A percentile compares a stretch with the other conserved stretches of the same genome.
These are phyloP conservation scores for Xylariaceae sp. DNA, from an alignment of 2,329 filamentous ascomycete genomes.

Conservation along the genomic window DNA sequence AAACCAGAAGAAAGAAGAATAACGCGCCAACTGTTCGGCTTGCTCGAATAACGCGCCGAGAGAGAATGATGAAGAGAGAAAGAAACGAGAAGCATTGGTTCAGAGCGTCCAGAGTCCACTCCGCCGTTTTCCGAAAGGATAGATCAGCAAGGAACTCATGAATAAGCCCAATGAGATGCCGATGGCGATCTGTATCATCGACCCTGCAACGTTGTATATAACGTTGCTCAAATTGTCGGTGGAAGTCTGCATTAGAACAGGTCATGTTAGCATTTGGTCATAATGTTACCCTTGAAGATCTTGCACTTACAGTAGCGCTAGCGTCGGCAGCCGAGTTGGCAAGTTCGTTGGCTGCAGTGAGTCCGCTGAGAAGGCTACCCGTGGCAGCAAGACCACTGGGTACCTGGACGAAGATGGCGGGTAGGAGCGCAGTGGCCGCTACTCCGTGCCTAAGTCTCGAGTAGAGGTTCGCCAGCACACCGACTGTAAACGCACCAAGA, in stretches of 20 bases:
- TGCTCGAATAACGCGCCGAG: too few species aligned
- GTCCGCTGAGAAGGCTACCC: slow-evolving; percentile 43
- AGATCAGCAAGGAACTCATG: slow-evolving; percentile 45
- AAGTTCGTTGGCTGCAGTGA: slow-evolving; percentile 41
- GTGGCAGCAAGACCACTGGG: slow-evolving; percentile 46
- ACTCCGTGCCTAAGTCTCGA: slow-evolving; percentile 55
- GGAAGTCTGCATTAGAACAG: slow-evolving; percentile 14
- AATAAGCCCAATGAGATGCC: slow-evolving; percentile 50
- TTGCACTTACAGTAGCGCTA: neutral
- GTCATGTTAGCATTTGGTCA: neutral
- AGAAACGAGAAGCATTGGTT: slow-evolving; percentile 8
- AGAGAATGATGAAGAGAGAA: slow-evolving; percentile 3
- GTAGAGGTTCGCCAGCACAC: slow-evolving; percentile 73
- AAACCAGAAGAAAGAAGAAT: too few species aligned
- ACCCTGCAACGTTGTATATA: slow-evolving; percentile 44
- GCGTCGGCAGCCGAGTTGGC: slow-evolving; percentile 34
- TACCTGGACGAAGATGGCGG: slow-evolving; percentile 47
- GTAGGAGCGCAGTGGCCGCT: slow-evolving; percentile 44
- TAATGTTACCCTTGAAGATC: neutral
- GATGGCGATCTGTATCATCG: slow-evolving; percentile 51
- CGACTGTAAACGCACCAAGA: slow-evolving; percentile 71
- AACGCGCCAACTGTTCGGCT: too few species aligned
- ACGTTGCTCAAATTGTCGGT: slow-evolving; percentile 34
- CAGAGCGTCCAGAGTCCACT: slow-evolving; percentile 49
- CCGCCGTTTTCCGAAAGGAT: slow-evolving; percentile 47